Base-by-base conservation (phyloP, 2,329 filamentous ascomycete genomes). In the Cephalotrichum gorgonifer region DNA sequence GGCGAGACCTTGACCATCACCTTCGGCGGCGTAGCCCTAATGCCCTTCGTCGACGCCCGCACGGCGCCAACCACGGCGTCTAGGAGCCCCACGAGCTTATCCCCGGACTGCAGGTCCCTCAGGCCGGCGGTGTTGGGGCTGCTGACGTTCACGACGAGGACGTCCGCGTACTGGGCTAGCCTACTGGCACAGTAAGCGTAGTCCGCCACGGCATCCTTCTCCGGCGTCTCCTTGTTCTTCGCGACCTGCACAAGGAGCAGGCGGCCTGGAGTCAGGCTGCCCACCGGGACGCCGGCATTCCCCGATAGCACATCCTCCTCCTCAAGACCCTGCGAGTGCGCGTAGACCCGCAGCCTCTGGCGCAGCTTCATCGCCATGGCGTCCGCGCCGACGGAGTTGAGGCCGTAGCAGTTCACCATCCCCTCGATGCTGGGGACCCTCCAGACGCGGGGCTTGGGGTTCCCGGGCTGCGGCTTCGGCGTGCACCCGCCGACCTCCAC, bases 1-100 rank as follows among this genome's bases (percentile, higher is more conserved):
- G 93, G 93, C 51, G 88, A 95, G 20, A 98, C 91, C 72, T 98
- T 98, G 59, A 98, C 93, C 88, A 98, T 95, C 51, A 98, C 88
- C 50, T 74, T 81, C 87, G 88, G 47, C 3, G 41, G 47, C 1
- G 75, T 79, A 62, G 79, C 85, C 55, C 90, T 76, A 26, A 85
- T 74, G 12, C 85, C 76, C 53, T 73, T 72, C 56, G 78, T 71
- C 1, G 89, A 89, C 7, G 12, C 17, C 20, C 42, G 27, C n/a
- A 44, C 47, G 49, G 91, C 86, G 15, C 79, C 73, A 2, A 97
- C 91, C 0, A 97, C 91, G 1, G 87, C 86, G 9, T 75, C 78
- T 38, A 98, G 70, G 43, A 98, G 84, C 39, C 79, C 73, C 2
- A 88, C 91, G 50, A 98, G 70, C 1, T 90, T 91, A 55, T 86